Percentiles rank a stretch among this genome's conserved stretches.
phyloP scores from a whole-genome alignment of 208 protist species.

The Naegleria fowleri region DNA sequence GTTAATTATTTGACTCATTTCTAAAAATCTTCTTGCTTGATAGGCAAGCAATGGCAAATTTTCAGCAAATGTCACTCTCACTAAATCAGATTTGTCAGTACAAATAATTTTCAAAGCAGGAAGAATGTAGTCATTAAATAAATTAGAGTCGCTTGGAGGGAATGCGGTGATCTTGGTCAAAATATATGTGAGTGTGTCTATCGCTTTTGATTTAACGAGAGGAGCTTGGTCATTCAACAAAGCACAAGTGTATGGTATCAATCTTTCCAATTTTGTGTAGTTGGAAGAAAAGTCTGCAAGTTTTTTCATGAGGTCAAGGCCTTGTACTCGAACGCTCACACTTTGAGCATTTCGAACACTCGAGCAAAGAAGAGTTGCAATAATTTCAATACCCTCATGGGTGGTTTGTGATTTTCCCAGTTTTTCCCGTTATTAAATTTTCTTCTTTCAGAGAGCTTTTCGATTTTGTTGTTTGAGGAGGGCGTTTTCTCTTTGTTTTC shows the following conservation, averaged over 20 bases:
- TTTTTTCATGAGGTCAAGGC: neutral
- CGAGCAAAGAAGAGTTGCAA: neutral
- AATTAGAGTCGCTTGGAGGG: slow-evolving; percentile 42
- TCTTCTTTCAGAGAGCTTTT: neutral
- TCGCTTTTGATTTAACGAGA: neutral
- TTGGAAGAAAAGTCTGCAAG: neutral
- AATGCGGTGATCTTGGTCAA: slow-evolving; percentile 45
- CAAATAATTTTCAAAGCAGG: slow-evolving; percentile 50
- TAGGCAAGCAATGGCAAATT: slow-evolving; percentile 6
- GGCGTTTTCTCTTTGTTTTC: neutral
- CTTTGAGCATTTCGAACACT: slow-evolving; percentile 1
- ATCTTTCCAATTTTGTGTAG: slow-evolving; percentile 21
- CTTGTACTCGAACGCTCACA: neutral
- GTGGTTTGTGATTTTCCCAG: neutral
- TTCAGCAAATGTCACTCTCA: slow-evolving; percentile 18
- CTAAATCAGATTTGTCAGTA: slow-evolving; percentile 20
- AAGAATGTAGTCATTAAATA: slow-evolving; percentile 59
- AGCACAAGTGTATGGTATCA: slow-evolving; percentile 34
- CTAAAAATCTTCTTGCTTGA: slow-evolving; percentile 25
- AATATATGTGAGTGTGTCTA: slow-evolving; percentile 40
- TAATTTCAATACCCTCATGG: slow-evolving; percentile 16
- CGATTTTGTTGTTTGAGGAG: neutral
- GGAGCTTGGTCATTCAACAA: slow-evolving; percentile 5
- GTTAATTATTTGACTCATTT: slow-evolving; percentile 10
- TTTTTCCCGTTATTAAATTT: neutral